Evolutionary conservation across 2,329 filamentous ascomycete species (phyloP).

Genomic region (Diplodia intermedia): DNA sequence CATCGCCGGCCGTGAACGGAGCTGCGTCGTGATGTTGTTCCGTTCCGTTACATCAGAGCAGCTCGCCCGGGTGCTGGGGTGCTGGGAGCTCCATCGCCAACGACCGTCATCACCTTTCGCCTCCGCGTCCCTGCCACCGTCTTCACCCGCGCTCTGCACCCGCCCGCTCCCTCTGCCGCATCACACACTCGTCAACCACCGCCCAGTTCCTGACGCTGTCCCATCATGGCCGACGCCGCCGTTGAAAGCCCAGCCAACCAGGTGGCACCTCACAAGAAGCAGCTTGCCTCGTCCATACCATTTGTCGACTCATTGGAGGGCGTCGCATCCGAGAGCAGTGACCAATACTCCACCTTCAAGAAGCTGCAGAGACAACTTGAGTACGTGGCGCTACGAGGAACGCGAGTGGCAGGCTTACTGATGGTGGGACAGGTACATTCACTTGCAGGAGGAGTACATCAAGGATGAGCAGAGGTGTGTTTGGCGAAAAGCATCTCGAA

Average conservation of each 20-base stretch:
- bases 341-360: constrained; percentile 96
- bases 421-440: constrained; percentile 73
- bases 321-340: constrained; percentile 77
- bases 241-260: constrained; percentile 81
- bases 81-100: constrained; percentile 13
- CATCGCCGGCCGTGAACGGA: constrained; percentile 6
- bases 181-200: not conserved
- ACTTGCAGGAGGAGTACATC: constrained; percentile 99
- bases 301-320: constrained; percentile 92
- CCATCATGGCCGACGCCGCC: constrained; percentile 81
- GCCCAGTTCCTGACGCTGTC: constrained; percentile 3
- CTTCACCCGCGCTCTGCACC: not conserved
- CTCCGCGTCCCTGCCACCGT: not conserved
- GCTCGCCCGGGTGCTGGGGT: constrained; percentile 18
- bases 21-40: not conserved
- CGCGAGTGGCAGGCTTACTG: constrained; percentile 20
- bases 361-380: constrained; percentile 96
- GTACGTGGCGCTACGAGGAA: constrained; percentile 59
- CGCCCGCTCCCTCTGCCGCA: not conserved
- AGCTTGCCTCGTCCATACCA: constrained; percentile 78
- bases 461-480: constrained; percentile 95
- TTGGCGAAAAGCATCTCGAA: not conserved
- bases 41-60: constrained; percentile 7
- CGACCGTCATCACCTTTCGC: not conserved
- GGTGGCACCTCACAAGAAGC: constrained; percentile 80